Evolutionary conservation across 768 basidiomycete species (phyloP).

Genomic region (Pleurotus platypus): DNA sequence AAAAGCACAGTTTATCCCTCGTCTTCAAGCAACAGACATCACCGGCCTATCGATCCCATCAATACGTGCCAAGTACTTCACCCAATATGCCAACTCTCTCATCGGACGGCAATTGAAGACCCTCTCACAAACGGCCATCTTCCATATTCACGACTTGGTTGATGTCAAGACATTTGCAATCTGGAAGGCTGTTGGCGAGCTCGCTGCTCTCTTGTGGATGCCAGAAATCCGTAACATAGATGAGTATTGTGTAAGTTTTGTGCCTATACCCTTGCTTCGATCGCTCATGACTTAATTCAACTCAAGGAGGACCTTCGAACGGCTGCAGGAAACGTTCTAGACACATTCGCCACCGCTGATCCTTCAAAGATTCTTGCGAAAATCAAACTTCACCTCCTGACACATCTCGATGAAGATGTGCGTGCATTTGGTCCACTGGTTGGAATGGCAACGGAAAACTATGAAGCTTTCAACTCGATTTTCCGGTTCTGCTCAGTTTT

Average conservation of each 20-base stretch:
- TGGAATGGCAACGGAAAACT: conserved; percentile 28
- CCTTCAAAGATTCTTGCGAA: conserved; percentile 31
- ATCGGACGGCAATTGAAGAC: conserved; percentile 41
- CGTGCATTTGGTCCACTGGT: conserved; percentile 31
- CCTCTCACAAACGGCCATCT: conserved; percentile 28
- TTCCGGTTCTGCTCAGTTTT: conserved; percentile 35
- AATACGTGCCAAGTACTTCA: conserved; percentile 36
- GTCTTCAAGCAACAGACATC: conserved; percentile 28
- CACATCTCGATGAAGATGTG: conserved; percentile 30
- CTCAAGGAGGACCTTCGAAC: conserved; percentile 23
- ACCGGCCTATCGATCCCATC: conserved; percentile 25
- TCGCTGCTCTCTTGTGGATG: conserved; percentile 37
- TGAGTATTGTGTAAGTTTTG: conserved; percentile 21
- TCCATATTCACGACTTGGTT: conserved; percentile 33
- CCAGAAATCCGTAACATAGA: conserved; percentile 28
- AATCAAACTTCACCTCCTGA: conserved; percentile 32
- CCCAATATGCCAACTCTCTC: conserved; percentile 34
- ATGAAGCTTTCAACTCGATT: conserved; percentile 39
- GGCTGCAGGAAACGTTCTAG: conserved; percentile 31
- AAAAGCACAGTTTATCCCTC: conserved; percentile 21
- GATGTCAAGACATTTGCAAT: conserved; percentile 17
- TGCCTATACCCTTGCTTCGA: neutral
- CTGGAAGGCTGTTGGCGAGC: conserved; percentile 27
- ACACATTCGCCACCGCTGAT: conserved; percentile 27
- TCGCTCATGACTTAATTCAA: neutral